Percentiles rank a stretch among this genome's conserved stretches.
Evolutionary conservation across 495 filamentous ascomycete genomes (phyloP).

Genomic region (Penicillium goetzii): DNA sequence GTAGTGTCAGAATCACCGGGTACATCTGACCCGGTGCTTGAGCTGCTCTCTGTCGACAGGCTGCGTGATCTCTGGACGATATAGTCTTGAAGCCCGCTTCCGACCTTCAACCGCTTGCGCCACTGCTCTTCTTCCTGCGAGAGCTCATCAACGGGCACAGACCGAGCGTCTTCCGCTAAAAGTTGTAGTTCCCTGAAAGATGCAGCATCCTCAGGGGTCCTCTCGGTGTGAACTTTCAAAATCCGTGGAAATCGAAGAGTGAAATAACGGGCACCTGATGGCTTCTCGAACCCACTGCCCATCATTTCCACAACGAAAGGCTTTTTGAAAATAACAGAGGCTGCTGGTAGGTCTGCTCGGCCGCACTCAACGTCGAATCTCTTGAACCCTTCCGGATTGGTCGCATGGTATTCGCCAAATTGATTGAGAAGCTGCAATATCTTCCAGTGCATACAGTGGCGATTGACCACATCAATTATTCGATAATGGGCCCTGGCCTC

Average conservation of each 20-base stretch:
- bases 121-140: slow-evolving; percentile 58
- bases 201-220: slow-evolving; percentile 57
- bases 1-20: not conserved
- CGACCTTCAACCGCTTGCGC: slow-evolving; percentile 55
- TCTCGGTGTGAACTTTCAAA: slow-evolving; percentile 62
- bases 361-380: slow-evolving; percentile 43
- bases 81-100: slow-evolving; percentile 42
- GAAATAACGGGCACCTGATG: slow-evolving; percentile 57
- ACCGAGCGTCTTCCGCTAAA: slow-evolving; percentile 53
- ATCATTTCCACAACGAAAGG: slow-evolving; percentile 69
- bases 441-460: slow-evolving; percentile 52
- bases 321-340: slow-evolving; percentile 57
- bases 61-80: slow-evolving; percentile 33
- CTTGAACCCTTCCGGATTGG: slow-evolving; percentile 27
- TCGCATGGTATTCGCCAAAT: slow-evolving; percentile 48
- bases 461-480: slow-evolving; percentile 61
- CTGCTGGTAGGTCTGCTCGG: slow-evolving; percentile 30
- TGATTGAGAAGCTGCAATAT: slow-evolving; percentile 57
- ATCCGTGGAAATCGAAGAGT: slow-evolving; percentile 68
- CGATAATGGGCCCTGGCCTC: slow-evolving; percentile 61
- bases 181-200: slow-evolving; percentile 60
- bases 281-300: slow-evolving; percentile 67
- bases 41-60: slow-evolving; percentile 21
- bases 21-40: slow-evolving; percentile 17
- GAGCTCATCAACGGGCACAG: slow-evolving; percentile 42